These are phyloP conservation scores for Astragalus membranaceus DNA, from an alignment of 306 rosid genomes.

Conservation along the genomic window DNA sequence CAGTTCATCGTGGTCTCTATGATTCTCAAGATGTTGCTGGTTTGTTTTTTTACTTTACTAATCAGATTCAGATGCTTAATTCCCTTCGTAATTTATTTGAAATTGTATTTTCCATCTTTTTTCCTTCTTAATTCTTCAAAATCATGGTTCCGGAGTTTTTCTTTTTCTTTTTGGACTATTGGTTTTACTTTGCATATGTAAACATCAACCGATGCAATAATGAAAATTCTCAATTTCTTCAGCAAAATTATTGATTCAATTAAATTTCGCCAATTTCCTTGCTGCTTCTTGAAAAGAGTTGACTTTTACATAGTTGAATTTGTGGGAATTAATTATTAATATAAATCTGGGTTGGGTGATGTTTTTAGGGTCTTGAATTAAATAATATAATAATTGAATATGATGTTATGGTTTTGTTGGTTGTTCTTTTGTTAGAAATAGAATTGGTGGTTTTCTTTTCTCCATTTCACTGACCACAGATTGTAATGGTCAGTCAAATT, in stretches of 20 bases:
- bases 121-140: neutral
- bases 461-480: constrained; percentile 8
- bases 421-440: neutral
- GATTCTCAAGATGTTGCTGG: constrained; percentile 94
- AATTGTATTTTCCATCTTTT: too few relatives aligned
- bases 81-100: constrained; percentile 1
- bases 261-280: neutral
- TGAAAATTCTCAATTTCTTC: constrained; percentile 18
- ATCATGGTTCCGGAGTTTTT: neutral
- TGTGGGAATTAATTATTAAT: constrained; percentile 16
- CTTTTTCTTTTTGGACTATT: neutral
- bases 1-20: constrained; percentile 87
- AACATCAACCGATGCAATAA: neutral
- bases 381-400: neutral
- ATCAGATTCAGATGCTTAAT: too few relatives aligned
- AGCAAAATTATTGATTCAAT: neutral
- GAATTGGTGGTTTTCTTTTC: neutral
- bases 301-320: constrained; percentile 48
- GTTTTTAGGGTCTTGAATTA: constrained; percentile 17
- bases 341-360: constrained; percentile 29
- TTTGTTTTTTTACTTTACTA: constrained; percentile 16
- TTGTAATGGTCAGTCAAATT: constrained; percentile 58
- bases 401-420: neutral
- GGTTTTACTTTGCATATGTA: neutral
- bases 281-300: constrained; percentile 16